Percentiles rank a stretch among this genome's conserved stretches.
Conservation (phyloP, 768 basidiomycete species). For the Chalciporus piperatus region DNA sequence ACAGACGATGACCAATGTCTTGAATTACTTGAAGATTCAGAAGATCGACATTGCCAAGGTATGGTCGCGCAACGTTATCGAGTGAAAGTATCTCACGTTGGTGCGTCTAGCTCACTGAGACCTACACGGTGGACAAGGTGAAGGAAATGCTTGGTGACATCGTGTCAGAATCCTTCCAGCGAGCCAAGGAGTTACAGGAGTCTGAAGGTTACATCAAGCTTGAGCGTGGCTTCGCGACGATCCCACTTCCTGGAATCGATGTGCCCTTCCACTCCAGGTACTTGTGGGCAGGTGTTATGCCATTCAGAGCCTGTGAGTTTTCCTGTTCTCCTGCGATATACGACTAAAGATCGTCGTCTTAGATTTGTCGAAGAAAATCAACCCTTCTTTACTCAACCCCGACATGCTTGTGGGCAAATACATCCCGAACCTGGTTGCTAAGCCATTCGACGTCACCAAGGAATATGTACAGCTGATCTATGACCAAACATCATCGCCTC, state of each 20-base stretch:
- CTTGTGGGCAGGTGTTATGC: constrained; percentile 97
- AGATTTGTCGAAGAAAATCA: constrained; percentile 99
- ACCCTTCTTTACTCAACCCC: constrained; percentile 85
- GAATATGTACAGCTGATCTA: constrained; percentile 95
- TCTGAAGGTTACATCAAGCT: constrained; percentile 88
- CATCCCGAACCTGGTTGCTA: constrained; percentile 94
- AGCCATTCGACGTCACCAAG: constrained; percentile 77
- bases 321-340: neutral
- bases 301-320: constrained; percentile 89
- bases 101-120: constrained; percentile 69
- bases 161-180: constrained; percentile 74
- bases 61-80: neutral
- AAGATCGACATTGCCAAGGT: constrained; percentile 93
- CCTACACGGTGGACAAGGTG: constrained; percentile 86
- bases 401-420: constrained; percentile 94
- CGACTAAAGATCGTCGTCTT: neutral
- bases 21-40: constrained; percentile 95
- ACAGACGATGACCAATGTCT: constrained; percentile 91
- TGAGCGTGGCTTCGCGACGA: constrained; percentile 95
- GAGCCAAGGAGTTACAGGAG: constrained; percentile 75
- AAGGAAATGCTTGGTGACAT: constrained; percentile 96
- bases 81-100: neutral
- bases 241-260: constrained; percentile 94
- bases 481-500: constrained; percentile 93
- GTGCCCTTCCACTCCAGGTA: constrained; percentile 99